Percentiles rank a stretch among this genome's conserved stretches.
phyloP scores from a whole-genome alignment of 1,284 basidiomycete genomes.

The Anthracocystis setariae region DNA sequence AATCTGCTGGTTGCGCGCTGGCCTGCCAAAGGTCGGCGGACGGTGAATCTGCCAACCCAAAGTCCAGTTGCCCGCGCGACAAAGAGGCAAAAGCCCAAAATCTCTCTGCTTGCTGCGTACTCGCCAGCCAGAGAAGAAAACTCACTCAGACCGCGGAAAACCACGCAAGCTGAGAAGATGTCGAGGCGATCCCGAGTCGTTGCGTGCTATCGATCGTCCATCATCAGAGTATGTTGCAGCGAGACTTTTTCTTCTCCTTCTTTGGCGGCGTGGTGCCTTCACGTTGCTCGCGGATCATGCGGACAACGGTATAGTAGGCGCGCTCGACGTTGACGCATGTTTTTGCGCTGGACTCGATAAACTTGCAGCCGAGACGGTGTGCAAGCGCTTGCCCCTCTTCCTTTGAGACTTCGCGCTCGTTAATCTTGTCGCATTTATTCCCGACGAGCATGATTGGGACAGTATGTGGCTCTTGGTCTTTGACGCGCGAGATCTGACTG shows the following conservation, averaged over 20 bases:
- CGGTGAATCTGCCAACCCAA: no score
- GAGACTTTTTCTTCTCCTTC: conserved; percentile 64
- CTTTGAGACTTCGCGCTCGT: conserved; percentile 78
- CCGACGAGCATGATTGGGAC: conserved; percentile 85
- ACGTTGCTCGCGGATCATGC: conserved; percentile 63
- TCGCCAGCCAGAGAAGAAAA: not conserved
- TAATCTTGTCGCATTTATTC: conserved; percentile 84
- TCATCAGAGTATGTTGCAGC: conserved; percentile 66
- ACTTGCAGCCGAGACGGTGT: conserved; percentile 66
- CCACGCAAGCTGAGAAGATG: not conserved
- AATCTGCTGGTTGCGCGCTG: no score
- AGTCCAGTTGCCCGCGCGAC: not conserved
- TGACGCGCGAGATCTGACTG: conserved; percentile 66
- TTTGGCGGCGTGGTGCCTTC: conserved; percentile 50
- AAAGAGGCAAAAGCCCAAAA: not conserved
- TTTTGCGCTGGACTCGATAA: conserved; percentile 69
- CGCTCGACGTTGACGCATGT: conserved; percentile 68
- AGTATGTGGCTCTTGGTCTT: conserved; percentile 67
- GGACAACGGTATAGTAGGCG: conserved; percentile 67
- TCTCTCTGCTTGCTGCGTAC: conserved; percentile 4
- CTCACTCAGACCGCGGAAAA: not conserved
- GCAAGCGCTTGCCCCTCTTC: conserved; percentile 67
- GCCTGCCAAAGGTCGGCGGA: no score
- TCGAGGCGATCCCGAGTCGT: not conserved
- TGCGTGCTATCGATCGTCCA: not conserved